Evolutionary conservation across 208 protist genomes (phyloP).

Genomic region (Trypanosoma platydactyli): DNA sequence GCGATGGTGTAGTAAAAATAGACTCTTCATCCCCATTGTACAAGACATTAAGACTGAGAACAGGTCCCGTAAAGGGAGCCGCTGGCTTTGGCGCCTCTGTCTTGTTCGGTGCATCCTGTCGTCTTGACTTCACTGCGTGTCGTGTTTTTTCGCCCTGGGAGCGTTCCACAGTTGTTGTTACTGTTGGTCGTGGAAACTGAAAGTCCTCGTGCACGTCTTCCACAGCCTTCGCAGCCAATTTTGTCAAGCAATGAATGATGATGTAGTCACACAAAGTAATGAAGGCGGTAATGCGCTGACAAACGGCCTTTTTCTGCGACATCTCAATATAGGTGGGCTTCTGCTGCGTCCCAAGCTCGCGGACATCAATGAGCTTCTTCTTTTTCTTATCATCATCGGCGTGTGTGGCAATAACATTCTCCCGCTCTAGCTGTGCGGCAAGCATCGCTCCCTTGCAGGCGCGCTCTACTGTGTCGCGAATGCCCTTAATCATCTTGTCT

Average conservation of each 20-base stretch:
- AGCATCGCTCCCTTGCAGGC: constrained; percentile 92
- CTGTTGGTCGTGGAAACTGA: constrained; percentile 50
- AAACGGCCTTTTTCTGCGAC: constrained; percentile 89
- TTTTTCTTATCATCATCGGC: constrained; percentile 78
- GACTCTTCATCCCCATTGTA: constrained; percentile 69
- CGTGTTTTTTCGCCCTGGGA: neutral
- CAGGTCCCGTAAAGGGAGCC: constrained; percentile 49
- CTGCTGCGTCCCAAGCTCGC: constrained; percentile 80
- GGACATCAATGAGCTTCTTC: constrained; percentile 77
- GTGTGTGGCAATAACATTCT: constrained; percentile 65
- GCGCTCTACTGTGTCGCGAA: constrained; percentile 86
- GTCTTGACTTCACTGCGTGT: neutral
- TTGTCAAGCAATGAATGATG: constrained; percentile 88
- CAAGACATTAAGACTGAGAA: constrained; percentile 80
- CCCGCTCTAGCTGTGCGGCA: constrained; percentile 77
- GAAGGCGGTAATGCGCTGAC: constrained; percentile 91
- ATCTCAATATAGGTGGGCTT: constrained; percentile 93
- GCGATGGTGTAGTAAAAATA: constrained; percentile 75
- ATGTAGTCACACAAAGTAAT: constrained; percentile 95
- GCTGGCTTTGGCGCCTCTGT: constrained; percentile 28
- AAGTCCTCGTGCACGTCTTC: constrained; percentile 69
- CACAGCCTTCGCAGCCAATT: constrained; percentile 81
- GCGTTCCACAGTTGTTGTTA: neutral
- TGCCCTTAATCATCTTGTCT: constrained; percentile 82
- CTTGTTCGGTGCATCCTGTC: constrained; percentile 16